These are phyloP conservation scores for Pseudogymnoascus sp. DNA, from an alignment of 2,329 filamentous ascomycete genomes.

Conservation along the genomic window DNA sequence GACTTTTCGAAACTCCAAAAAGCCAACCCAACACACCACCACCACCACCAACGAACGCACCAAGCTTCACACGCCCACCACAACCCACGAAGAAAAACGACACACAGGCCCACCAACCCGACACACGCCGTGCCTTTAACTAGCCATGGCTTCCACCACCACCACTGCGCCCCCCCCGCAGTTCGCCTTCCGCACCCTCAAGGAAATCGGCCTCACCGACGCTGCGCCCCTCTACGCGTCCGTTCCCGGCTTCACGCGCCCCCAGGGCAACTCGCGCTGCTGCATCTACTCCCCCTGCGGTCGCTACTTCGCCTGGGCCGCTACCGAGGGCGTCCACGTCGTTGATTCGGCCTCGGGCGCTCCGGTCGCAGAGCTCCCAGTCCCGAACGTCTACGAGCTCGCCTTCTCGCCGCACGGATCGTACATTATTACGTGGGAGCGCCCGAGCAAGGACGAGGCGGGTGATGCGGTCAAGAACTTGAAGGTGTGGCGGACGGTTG, in stretches of 20 bases:
- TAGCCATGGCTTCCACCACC: slow-evolving; percentile 71
- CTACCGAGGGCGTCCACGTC: slow-evolving; percentile 76
- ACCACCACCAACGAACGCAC: background rate
- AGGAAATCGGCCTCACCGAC: slow-evolving; percentile 90
- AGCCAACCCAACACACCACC: background rate
- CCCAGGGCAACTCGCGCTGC: slow-evolving; percentile 90
- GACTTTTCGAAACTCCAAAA: background rate
- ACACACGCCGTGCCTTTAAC: slow-evolving; percentile 62
- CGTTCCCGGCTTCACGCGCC: slow-evolving; percentile 75
- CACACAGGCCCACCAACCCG: background rate
- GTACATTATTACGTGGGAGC: slow-evolving; percentile 95
- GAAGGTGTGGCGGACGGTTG: slow-evolving; percentile 83
- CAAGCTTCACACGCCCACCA: background rate
- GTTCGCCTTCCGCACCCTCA: slow-evolving; percentile 95
- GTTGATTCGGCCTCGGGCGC: slow-evolving; percentile 73
- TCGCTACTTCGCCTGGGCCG: slow-evolving; percentile 92
- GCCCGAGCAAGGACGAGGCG: slow-evolving; percentile 82
- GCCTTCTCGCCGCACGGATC: slow-evolving; percentile 89
- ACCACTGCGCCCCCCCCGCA: slow-evolving; percentile 56
- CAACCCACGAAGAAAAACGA: slow-evolving; percentile 8
- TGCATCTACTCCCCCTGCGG: slow-evolving; percentile 93
- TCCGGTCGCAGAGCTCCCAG: slow-evolving; percentile 65
- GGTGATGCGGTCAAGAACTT: slow-evolving; percentile 93
- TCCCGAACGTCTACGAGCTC: slow-evolving; percentile 84
- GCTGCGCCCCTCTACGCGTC: slow-evolving; percentile 81